Conservation (phyloP, 164 flowering plant species). For the Pachysandra terminalis region DNA sequence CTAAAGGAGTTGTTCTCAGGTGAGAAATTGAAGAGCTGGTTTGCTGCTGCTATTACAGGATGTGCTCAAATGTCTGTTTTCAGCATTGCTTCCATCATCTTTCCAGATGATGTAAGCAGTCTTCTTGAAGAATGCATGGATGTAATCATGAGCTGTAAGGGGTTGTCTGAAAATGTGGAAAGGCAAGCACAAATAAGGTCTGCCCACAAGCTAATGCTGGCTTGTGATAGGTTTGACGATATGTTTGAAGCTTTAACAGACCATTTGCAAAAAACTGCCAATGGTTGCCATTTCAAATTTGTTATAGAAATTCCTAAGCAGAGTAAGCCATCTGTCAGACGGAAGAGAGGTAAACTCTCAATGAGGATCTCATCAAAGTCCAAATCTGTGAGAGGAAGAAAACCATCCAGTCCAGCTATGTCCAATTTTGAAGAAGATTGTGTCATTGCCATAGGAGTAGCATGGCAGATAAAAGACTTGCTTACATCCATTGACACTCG, state of each 20-base stretch:
- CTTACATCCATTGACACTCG: conserved; percentile 47
- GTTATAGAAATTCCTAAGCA: conserved; percentile 39
- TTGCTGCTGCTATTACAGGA: conserved; percentile 45
- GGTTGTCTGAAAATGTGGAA: conserved; percentile 51
- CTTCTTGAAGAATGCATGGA: conserved; percentile 55
- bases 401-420: conserved; percentile 11
- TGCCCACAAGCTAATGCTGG: conserved; percentile 64
- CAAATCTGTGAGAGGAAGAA: conserved; percentile 31
- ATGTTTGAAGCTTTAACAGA: conserved; percentile 51
- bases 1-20: conserved; percentile 58
- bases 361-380: conserved; percentile 31
- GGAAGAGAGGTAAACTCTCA: conserved; percentile 41
- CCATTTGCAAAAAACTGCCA: conserved; percentile 49
- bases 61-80: conserved; percentile 60
- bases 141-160: conserved; percentile 42
- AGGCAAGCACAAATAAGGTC: conserved; percentile 73
- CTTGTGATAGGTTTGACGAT: conserved; percentile 54
- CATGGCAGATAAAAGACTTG: conserved; percentile 91
- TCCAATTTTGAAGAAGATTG: conserved; percentile 47
- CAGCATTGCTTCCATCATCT: conserved; percentile 47
- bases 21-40: conserved; percentile 51
- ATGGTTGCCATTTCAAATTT: conserved; percentile 44
- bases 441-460: conserved; percentile 49
- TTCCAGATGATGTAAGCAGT: conserved; percentile 41
- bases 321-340: conserved; percentile 25